These are phyloP conservation scores for Diaporthe nobilis DNA, from an alignment of 2,329 filamentous ascomycete genomes.

Conservation along the genomic window DNA sequence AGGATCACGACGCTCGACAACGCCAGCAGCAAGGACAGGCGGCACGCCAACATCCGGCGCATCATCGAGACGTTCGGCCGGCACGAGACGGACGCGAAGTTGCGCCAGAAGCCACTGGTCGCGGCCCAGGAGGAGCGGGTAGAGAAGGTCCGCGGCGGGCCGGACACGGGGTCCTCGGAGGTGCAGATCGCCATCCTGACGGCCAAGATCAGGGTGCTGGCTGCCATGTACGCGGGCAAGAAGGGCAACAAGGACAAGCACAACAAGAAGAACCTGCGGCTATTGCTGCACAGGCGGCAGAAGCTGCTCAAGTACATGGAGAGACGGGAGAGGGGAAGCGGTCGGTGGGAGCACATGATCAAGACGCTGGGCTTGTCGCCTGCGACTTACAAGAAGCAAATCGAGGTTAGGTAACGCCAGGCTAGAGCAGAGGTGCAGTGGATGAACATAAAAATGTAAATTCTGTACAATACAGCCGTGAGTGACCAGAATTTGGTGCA, in stretches of 20 bases:
- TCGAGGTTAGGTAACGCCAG: conserved; percentile 66
- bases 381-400: conserved; percentile 92
- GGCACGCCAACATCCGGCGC: conserved; percentile 85
- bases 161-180: conserved; percentile 94
- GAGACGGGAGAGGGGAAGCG: conserved; percentile 89
- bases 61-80: conserved; percentile 91
- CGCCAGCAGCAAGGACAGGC: conserved; percentile 82
- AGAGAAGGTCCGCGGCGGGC: conserved; percentile 76
- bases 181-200: conserved; percentile 98
- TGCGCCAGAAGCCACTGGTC: conserved; percentile 73
- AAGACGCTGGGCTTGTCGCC: conserved; percentile 87
- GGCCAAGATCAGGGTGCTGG: conserved; percentile 88
- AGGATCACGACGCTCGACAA: conserved; percentile 86
- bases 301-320: conserved; percentile 90
- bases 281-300: conserved; percentile 90
- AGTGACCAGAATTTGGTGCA: conserved; percentile 39
- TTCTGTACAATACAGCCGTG: conserved; percentile 62
- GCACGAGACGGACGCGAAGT: conserved; percentile 83
- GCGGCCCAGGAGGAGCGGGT: conserved; percentile 57
- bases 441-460: conserved; percentile 56
- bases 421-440: conserved; percentile 44
- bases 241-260: conserved; percentile 87
- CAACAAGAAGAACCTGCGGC: conserved; percentile 90
- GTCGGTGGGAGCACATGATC: conserved; percentile 89
- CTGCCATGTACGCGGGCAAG: conserved; percentile 77